phyloP scores from a whole-genome alignment of 331 rosid genomes.

The Telfairia occidentalis region DNA sequence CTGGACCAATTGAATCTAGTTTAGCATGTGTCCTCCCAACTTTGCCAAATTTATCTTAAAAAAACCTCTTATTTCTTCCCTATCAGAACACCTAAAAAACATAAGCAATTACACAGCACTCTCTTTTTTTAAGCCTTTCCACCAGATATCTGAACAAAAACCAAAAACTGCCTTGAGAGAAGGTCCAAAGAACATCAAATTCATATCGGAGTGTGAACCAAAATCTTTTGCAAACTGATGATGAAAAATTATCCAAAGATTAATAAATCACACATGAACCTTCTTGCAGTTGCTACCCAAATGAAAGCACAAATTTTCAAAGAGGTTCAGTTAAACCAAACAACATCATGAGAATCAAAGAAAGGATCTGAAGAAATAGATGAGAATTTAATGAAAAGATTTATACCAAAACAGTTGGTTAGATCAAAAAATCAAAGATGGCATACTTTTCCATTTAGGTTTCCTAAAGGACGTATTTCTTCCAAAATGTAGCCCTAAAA shows the following conservation, averaged over 20 bases:
- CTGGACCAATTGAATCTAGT: not conserved
- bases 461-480: not conserved
- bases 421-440: not conserved
- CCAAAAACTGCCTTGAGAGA: not conserved
- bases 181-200: slow-evolving; percentile 1
- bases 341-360: not conserved
- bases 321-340: not conserved
- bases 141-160: not conserved
- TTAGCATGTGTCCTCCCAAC: not conserved
- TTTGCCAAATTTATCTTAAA: not conserved
- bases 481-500: not conserved
- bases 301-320: not conserved
- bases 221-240: not conserved
- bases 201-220: not conserved
- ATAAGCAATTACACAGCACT: not conserved
- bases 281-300: not conserved
- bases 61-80: not conserved
- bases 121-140: not conserved
- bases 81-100: not conserved
- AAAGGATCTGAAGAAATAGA: not conserved
- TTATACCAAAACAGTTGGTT: not conserved
- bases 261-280: not conserved
- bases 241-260: not conserved
- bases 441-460: not conserved
- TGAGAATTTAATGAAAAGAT: not conserved